Base-by-base conservation (phyloP, 2,329 filamentous ascomycete genomes). In the Colletotrichum sp. region DNA sequence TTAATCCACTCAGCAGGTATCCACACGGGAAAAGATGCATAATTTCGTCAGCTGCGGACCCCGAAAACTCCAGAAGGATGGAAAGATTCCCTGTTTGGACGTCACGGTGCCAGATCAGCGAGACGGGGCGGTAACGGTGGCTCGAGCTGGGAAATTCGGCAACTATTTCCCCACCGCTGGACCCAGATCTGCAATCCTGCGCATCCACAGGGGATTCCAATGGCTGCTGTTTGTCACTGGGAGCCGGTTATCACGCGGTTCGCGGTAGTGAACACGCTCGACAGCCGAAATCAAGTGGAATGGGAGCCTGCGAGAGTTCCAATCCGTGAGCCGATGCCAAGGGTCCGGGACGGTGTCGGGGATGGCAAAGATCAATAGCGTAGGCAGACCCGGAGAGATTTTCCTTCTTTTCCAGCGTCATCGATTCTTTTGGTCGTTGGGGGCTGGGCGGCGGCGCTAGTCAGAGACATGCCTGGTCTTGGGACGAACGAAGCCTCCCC, bases 121-220 rank as follows among this genome's bases (percentile, higher is more conserved):
- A 65, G 13, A 44, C n/a, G 16, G 39, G 68, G n/a, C 60, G 36
- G 13, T 59, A 66, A 32, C 60, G 60, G 52, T 59, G 66, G 36
- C 22, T 48, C 57, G 25, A 48, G 63, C 55, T 75, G 39, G 72
- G 57, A 68, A 68, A 68, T 32, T 19, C 69, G 55, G 55, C 57
- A 59, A 44, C 30, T 57, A 12, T 12, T 57, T 59, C 73, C 28
- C 73, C 73, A 75, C 70, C 13, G 6, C 12, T 27, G 16, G 6
- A 11, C 63, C 73, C 44, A 72, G 61, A 75, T 75, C 63, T 72
- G 69, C 69, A 30, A 34, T 27, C 55, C 69, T 71, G 68, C 68
- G 57, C 32, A 22, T 66, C 28, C 22, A 69, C 27, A 7, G 66
- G 59, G 22, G 34, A 63, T 3, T 3, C 61, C 27, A 27, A 61